phyloP scores from a whole-genome alignment of 1,284 basidiomycete genomes.

The Sparassis latifolia region DNA sequence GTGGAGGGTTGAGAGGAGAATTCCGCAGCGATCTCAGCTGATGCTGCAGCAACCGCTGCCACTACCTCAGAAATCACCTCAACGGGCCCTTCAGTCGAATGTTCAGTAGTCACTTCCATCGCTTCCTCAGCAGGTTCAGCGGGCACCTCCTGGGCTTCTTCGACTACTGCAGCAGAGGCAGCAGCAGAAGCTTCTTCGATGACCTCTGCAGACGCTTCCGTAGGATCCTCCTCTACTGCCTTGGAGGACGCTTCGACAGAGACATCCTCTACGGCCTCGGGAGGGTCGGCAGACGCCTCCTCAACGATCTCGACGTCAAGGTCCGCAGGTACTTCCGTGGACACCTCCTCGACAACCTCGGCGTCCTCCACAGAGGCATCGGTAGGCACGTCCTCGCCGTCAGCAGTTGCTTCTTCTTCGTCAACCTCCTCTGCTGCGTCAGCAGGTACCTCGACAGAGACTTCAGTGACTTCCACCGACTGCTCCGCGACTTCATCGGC shows the following conservation, averaged over 20 bases:
- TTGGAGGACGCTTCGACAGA: neutral
- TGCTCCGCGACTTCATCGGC: too few relatives aligned
- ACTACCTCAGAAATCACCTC: too few relatives aligned
- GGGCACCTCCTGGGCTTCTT: neutral
- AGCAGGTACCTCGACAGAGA: too few relatives aligned
- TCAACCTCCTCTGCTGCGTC: conserved; percentile 6
- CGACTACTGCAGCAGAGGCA: neutral
- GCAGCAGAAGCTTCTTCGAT: neutral
- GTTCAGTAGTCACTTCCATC: too few relatives aligned
- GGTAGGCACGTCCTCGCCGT: neutral
- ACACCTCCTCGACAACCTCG: neutral
- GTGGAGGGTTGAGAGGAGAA: too few relatives aligned
- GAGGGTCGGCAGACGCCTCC: too few relatives aligned
- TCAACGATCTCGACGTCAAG: neutral
- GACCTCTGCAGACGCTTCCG: neutral
- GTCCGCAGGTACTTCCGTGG: neutral
- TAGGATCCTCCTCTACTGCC: neutral
- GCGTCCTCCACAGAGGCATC: neutral
- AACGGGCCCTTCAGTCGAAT: too few relatives aligned
- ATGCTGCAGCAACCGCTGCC: too few relatives aligned
- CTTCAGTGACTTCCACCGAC: too few relatives aligned
- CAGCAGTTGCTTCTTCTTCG: conserved; percentile 5
- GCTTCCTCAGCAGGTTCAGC: neutral
- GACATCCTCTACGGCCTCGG: neutral
- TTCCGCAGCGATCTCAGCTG: too few relatives aligned